Evolutionary conservation across 192 early-diverging fungal species (phyloP).

Genomic region (Mortierella alpina): DNA sequence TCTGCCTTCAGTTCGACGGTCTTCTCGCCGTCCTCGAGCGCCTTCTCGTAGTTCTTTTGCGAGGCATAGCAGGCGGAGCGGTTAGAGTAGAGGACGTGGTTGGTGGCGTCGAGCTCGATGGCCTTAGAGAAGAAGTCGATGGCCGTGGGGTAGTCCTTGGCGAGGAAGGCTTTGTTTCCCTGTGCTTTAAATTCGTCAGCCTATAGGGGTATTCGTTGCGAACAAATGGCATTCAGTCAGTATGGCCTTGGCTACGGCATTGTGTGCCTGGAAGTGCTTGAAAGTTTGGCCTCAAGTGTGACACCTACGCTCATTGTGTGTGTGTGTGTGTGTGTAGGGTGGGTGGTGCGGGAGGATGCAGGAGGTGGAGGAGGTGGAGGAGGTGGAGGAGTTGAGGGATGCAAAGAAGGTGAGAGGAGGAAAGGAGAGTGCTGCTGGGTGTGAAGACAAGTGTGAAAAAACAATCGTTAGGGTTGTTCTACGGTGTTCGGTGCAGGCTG

Average conservation of each 20-base stretch:
- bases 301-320: slow-evolving; percentile 45
- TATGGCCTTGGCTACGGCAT: too few relatives aligned
- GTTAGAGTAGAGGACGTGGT: slow-evolving; percentile 96
- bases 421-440: neutral
- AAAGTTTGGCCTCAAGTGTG: neutral
- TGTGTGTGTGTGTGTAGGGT: neutral
- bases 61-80: slow-evolving; percentile 88
- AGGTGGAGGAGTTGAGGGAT: neutral
- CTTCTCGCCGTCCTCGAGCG: slow-evolving; percentile 87
- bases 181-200: slow-evolving; percentile 56
- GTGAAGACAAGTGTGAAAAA: neutral
- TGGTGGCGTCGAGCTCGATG: slow-evolving; percentile 85
- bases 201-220: slow-evolving; percentile 11
- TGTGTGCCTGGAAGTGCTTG: neutral
- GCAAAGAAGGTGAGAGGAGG: slow-evolving; percentile 1
- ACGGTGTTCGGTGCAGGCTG: neutral
- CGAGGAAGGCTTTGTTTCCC: slow-evolving; percentile 89
- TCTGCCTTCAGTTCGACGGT: slow-evolving; percentile 83
- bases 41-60: slow-evolving; percentile 80
- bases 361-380: neutral
- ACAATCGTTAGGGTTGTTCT: neutral
- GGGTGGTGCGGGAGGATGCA: neutral
- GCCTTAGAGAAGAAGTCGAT: slow-evolving; percentile 85
- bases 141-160: slow-evolving; percentile 80
- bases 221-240: neutral